These are phyloP conservation scores for Schwanniomyces occidentalis DNA, from an alignment of 805 yeast genomes.

Conservation along the genomic window DNA sequence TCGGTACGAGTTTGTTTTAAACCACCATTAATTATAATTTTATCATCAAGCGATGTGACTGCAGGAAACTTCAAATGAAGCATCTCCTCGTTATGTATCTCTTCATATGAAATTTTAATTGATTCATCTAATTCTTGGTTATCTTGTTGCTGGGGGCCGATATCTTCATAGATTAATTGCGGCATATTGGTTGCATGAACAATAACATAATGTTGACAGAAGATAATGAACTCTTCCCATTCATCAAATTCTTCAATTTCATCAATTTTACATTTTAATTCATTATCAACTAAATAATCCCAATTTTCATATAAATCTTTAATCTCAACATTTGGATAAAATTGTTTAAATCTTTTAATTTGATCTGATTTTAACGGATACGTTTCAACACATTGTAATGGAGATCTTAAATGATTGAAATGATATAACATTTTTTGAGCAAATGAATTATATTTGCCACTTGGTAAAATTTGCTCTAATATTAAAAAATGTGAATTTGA, in stretches of 20 bases:
- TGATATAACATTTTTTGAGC: constrained; percentile 74
- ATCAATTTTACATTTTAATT: constrained; percentile 41
- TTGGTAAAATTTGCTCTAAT: constrained; percentile 72
- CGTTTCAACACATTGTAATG: constrained; percentile 60
- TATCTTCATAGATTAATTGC: constrained; percentile 12
- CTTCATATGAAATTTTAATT: constrained; percentile 4
- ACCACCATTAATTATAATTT: constrained; percentile 42
- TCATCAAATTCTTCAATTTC: constrained; percentile 74
- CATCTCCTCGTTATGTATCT: constrained; percentile 4
- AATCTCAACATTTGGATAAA: constrained; percentile 51
- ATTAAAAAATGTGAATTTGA: constrained; percentile 60
- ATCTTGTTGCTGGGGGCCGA: constrained; percentile 3
- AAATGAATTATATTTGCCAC: constrained; percentile 63
- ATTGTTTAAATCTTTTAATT: constrained; percentile 47
- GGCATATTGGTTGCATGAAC: constrained; percentile 58
- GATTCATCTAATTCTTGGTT: constrained; percentile 1
- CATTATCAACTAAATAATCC: constrained; percentile 42
- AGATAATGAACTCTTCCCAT: constrained; percentile 76
- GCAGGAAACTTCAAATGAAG: constrained; percentile 46
- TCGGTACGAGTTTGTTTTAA: constrained; percentile 30
- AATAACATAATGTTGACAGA: constrained; percentile 72
- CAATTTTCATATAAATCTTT: constrained; percentile 60
- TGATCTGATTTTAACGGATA: constrained; percentile 58
- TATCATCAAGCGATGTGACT: constrained; percentile 19
- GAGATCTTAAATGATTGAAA: constrained; percentile 64